A percentile compares a stretch with the other conserved stretches of the same genome.
phyloP scores from a whole-genome alignment of 305 asterid genomes.

The Fraxinus xanthoxyloides region DNA sequence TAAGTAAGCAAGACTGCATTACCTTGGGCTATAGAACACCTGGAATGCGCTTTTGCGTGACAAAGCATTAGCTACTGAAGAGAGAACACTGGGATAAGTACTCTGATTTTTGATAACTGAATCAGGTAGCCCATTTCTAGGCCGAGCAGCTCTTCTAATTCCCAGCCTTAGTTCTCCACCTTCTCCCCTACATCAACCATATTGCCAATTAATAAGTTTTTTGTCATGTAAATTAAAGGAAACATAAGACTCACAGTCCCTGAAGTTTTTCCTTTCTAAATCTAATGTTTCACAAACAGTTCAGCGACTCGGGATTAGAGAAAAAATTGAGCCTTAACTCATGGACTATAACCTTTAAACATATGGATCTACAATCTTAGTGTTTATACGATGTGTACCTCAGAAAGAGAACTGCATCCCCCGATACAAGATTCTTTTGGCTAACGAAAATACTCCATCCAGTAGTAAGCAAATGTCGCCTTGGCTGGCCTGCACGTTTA shows the following conservation, averaged over 20 bases:
- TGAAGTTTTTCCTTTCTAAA: background rate
- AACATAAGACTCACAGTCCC: background rate
- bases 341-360: background rate
- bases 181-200: constrained; percentile 65
- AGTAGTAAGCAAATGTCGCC: constrained; percentile 97
- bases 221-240: background rate
- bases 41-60: constrained; percentile 52
- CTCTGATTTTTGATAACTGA: constrained; percentile 66
- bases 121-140: constrained; percentile 85
- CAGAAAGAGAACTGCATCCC: constrained; percentile 94
- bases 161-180: constrained; percentile 83
- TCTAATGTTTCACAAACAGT: background rate
- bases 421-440: constrained; percentile 85
- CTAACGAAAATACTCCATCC: constrained; percentile 97
- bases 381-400: constrained; percentile 44
- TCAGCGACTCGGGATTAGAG: background rate
- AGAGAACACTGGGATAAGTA: constrained; percentile 66
- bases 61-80: constrained; percentile 71
- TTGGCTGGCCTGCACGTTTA: constrained; percentile 82
- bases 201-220: background rate
- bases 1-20: constrained; percentile 14
- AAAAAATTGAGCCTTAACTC: background rate
- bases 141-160: constrained; percentile 89
- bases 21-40: constrained; percentile 91
- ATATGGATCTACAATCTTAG: constrained; percentile 1